Base-by-base conservation (phyloP, 208 protist species). In the Acanthamoeba castellanii region DNA sequence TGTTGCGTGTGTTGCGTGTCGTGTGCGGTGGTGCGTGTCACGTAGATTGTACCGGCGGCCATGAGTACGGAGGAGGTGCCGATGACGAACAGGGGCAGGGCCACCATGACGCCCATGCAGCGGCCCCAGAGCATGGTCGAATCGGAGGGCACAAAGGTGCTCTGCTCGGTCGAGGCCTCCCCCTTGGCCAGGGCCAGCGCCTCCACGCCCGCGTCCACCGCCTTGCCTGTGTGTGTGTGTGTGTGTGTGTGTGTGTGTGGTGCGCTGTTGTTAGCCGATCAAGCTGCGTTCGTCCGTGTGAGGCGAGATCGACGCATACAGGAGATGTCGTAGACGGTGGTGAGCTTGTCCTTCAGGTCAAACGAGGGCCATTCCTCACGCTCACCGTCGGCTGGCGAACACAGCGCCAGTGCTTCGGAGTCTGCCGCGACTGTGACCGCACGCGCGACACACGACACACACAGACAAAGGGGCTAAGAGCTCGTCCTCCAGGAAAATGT, bases 81-180 rank as follows among this genome's bases (percentile, higher is more conserved):
- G 32, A 78, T 8, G 37, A 78, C 70, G 37, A 78, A 78, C 13
- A 78, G 37, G 9, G 70, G 70, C 70, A 78, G 14, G 14, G 70
- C 70, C 22, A 78, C 70, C 30, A 42, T 42, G 32, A 42, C 70
- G 8, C 70, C 70, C 13, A 78, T 6, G 6, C 70, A 78, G 13
- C 70, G 70, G n/a, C 70, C 70, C 70, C 70, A 78, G n/a, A 78
- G 37, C 70, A 78, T 20, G 14, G n/a, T 78, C 13, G 70, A 78
- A 20, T 78, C 70, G 16, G 70, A 78, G 70, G 70, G 11, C 59
- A 55, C 50, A 55, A 55, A 55, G 50, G 16, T 18, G 50, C 50
- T 18, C 50, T 55, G 14, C 50, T 55, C 50, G 14, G 50, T 18
- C 50, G 50, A 55, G 16, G 50, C 50, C 37, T 78, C 70, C 8